These are phyloP conservation scores for Closterium sp. DNA, from an alignment of 139 green algal species.

Conservation along the genomic window DNA sequence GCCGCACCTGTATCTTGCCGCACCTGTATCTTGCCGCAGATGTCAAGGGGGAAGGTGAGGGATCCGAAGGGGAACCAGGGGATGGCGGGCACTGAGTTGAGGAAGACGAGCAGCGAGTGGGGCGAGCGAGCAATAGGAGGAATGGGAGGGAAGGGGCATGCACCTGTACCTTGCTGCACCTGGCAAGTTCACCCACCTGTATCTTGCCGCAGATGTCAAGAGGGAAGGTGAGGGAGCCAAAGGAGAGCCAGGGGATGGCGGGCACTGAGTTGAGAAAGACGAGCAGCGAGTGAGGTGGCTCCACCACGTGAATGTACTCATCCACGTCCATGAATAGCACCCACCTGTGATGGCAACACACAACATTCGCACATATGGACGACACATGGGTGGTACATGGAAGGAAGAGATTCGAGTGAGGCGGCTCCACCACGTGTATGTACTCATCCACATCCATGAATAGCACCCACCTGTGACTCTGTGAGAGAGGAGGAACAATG, in stretches of 20 bases:
- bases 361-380: no score
- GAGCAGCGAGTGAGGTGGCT: conserved; percentile 17
- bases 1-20: neutral
- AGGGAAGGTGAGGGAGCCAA: conserved; percentile 12
- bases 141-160: no score
- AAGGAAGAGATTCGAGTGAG: no score
- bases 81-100: neutral
- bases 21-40: conserved; percentile 7
- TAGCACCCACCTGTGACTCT: no score
- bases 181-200: neutral
- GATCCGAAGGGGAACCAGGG: conserved; percentile 25
- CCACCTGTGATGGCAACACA: neutral
- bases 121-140: no score
- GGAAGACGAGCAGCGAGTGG: conserved; percentile 2
- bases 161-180: no score
- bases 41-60: conserved; percentile 9
- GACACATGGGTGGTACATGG: no score
- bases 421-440: neutral
- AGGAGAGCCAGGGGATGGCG: conserved; percentile 21
- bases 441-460: conserved; percentile 16
- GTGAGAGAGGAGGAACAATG: no score
- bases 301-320: conserved; percentile 9
- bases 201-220: conserved; percentile 8
- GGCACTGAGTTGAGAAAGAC: neutral
- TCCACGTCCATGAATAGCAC: conserved; percentile 31